Evolutionary conservation across 2,329 filamentous ascomycete genomes (phyloP), one percentile per base, ranked within the genome.

Genomic region (Bisporella sp.): DNA sequence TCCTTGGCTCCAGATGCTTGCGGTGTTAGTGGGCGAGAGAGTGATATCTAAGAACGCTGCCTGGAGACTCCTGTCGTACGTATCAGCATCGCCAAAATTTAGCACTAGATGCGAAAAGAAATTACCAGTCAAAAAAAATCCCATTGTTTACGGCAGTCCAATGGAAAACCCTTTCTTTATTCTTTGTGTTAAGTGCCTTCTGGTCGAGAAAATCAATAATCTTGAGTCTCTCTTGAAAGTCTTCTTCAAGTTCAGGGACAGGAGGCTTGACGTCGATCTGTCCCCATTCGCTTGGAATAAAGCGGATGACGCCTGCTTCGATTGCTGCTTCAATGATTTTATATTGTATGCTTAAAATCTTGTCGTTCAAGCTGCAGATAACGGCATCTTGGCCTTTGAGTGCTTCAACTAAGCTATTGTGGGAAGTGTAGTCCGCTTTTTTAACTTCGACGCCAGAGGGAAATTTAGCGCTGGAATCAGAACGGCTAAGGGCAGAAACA

Each of bases 221-320:
- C 30, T 51, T 41, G 6, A 45, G 42, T n/a, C 53, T 54, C 8
- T 42, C 41, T 9, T 37, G 46, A 12, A 54, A 33, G 5, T 48
- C 21, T 12, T 39, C 39, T 7, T 5, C 39, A 31, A 49, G 33
- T 4, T 31, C 31, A 11, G 31, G 41, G 21, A 30, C 29, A 9
- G 42, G 6, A 5, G 41, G 30, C 13, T 41, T 45, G 6, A 49
- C 66, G 66, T 68, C 61, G 30, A 65, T 59, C 1, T 21, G 21
- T 21, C 65, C 68, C 42, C 74, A 84, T 50, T 84, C 79, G n/a
- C 74, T 75, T 1, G 80, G 78, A 32, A 84, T 69, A 66, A 82
- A 81, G 12, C 78, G 71, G 59, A 77, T 72, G 6, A 84, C 77
- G 11, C 77, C 75, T 1, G 78, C 78, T 28, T 72, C 71, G 41